Conservation (phyloP, 169 alveolate species). For the Cryptosporidium viatorum region DNA sequence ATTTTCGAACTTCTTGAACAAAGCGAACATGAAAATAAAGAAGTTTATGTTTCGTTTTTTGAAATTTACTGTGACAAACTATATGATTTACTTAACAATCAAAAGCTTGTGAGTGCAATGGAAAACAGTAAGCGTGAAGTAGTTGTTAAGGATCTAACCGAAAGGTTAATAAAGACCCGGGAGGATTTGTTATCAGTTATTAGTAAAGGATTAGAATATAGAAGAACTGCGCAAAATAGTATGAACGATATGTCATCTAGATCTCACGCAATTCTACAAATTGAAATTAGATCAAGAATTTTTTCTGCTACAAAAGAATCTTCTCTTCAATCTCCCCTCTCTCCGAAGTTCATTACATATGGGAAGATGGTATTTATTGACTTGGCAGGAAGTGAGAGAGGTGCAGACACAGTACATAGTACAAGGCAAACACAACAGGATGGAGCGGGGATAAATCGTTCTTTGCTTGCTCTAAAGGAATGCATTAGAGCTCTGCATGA, state of each 20-base stretch:
- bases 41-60: slow-evolving; percentile 93
- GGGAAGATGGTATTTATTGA: slow-evolving; percentile 97
- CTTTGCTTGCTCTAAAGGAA: slow-evolving; percentile 97
- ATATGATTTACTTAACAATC: slow-evolving; percentile 96
- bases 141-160: slow-evolving; percentile 92
- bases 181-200: slow-evolving; percentile 91
- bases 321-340: slow-evolving; percentile 39
- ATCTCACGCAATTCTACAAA: slow-evolving; percentile 98
- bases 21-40: slow-evolving; percentile 80
- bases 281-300: slow-evolving; percentile 78
- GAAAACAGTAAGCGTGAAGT: slow-evolving; percentile 94
- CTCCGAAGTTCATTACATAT: slow-evolving; percentile 68
- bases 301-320: slow-evolving; percentile 29
- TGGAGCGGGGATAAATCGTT: slow-evolving; percentile 99
- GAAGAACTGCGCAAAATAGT: slow-evolving; percentile 96
- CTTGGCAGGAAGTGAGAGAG: slow-evolving; percentile 99
- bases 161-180: slow-evolving; percentile 86
- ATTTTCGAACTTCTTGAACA: slow-evolving; percentile 86
- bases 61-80: slow-evolving; percentile 99
- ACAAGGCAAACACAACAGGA: slow-evolving; percentile 95
- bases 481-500: slow-evolving; percentile 99
- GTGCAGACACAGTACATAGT: slow-evolving; percentile 97
- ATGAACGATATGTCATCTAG: slow-evolving; percentile 98
- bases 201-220: slow-evolving; percentile 86
- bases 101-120: slow-evolving; percentile 87